Conservation (phyloP, 2,329 filamentous ascomycete species). For the Davidsoniella virescens region DNA sequence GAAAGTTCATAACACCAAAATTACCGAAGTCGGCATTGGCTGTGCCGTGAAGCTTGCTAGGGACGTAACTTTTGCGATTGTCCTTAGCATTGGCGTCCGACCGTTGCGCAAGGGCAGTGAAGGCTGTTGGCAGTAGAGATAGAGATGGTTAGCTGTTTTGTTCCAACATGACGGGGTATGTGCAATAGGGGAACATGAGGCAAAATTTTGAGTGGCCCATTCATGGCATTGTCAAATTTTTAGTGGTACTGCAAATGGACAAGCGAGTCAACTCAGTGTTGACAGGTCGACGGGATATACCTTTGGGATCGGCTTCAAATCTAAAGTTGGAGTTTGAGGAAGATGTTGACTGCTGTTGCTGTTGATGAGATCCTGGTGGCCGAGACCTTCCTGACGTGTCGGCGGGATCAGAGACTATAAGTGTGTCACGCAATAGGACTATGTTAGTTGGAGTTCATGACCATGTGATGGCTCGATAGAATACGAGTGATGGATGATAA, state of each 20-base stretch:
- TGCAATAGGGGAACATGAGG: not conserved
- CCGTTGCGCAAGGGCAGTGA: constrained; percentile 5
- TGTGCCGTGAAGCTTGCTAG: constrained; percentile 45
- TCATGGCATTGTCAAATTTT: no score
- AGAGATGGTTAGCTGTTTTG: not conserved
- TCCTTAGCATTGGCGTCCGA: constrained; percentile 8
- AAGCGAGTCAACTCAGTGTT: no score
- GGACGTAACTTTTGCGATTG: constrained; percentile 35
- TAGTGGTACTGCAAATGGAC: no score
- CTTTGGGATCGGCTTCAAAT: constrained; percentile 9
- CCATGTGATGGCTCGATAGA: not conserved
- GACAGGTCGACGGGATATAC: not conserved
- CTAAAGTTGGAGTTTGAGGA: constrained; percentile 6
- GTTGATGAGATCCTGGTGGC: constrained; percentile 3
- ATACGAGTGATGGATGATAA: not conserved
- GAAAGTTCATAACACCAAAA: constrained; percentile 47
- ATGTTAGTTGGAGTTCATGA: not conserved
- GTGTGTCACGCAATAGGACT: not conserved
- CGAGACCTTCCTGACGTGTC: constrained; percentile 9
- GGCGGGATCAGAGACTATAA: constrained; percentile 8
- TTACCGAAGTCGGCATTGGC: constrained; percentile 40
- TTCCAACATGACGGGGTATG: not conserved
- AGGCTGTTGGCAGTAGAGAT: constrained; percentile 1
- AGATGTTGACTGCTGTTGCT: not conserved
- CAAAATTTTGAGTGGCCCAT: not conserved